These are phyloP conservation scores for Pisolithus tinctorius DNA, from an alignment of 768 basidiomycete genomes.

Conservation along the genomic window DNA sequence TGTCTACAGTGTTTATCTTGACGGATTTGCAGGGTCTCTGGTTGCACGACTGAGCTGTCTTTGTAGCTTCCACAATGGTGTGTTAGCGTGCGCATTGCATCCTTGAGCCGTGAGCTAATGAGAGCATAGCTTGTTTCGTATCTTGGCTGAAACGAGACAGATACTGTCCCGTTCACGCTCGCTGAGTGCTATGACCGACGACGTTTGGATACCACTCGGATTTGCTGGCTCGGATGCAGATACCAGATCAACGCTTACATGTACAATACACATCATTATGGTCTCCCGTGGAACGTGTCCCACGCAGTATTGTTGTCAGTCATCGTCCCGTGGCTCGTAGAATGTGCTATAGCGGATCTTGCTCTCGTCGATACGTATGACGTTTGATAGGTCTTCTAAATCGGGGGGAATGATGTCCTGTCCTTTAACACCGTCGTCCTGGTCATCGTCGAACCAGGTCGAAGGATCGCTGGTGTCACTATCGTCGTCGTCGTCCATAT, in stretches of 20 bases:
- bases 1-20: background rate
- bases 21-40: slow-evolving; percentile 41
- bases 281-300: slow-evolving; percentile 1
- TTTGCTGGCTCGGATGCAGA: slow-evolving; percentile 8
- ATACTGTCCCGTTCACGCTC: slow-evolving; percentile 79
- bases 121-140: slow-evolving; percentile 62
- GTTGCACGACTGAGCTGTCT: slow-evolving; percentile 85
- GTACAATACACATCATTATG: slow-evolving; percentile 16
- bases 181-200: slow-evolving; percentile 29
- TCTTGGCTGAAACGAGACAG: slow-evolving; percentile 86
- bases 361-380: slow-evolving; percentile 71
- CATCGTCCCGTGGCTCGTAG: slow-evolving; percentile 59
- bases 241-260: slow-evolving; percentile 14
- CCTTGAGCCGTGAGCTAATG: slow-evolving; percentile 9
- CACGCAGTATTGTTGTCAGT: slow-evolving; percentile 16
- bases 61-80: slow-evolving; percentile 86
- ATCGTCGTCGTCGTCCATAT: slow-evolving; percentile 46
- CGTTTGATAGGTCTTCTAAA: slow-evolving; percentile 55
- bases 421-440: slow-evolving; percentile 80
- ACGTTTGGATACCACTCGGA: background rate
- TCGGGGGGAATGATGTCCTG: slow-evolving; percentile 75
- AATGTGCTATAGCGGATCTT: slow-evolving; percentile 55
- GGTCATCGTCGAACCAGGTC: slow-evolving; percentile 76
- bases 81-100: slow-evolving; percentile 17
- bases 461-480: slow-evolving; percentile 63